phyloP scores from a whole-genome alignment of 805 yeast species.

The Groenewaldozyma tartarivorans region DNA sequence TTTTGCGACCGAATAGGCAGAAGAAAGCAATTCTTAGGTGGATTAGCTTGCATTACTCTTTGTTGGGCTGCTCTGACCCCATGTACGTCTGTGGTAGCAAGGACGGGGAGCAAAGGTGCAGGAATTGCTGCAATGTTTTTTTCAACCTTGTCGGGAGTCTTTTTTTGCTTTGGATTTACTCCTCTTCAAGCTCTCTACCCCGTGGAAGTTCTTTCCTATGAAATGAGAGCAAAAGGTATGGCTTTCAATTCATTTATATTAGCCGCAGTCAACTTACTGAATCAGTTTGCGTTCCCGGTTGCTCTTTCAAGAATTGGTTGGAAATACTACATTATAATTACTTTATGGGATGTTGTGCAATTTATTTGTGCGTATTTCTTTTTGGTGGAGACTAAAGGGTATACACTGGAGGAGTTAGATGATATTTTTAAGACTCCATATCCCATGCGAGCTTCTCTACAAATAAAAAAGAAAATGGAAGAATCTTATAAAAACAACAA shows the following conservation, averaged over 20 bases:
- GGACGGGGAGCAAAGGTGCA: slow-evolving; percentile 17
- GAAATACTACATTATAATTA: slow-evolving; percentile 27
- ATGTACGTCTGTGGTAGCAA: slow-evolving; percentile 31
- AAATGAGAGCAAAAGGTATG: slow-evolving; percentile 25
- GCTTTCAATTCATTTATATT: slow-evolving; percentile 22
- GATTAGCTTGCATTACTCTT: slow-evolving; percentile 17
- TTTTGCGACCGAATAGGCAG: slow-evolving; percentile 24
- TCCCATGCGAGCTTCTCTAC: slow-evolving; percentile 14
- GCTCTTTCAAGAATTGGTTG: slow-evolving; percentile 27
- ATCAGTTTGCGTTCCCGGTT: slow-evolving; percentile 19
- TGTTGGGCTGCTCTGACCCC: slow-evolving; percentile 26
- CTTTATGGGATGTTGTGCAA: slow-evolving; percentile 34
- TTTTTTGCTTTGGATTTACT: slow-evolving; percentile 26
- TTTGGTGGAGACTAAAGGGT: slow-evolving; percentile 68
- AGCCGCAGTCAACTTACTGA: slow-evolving; percentile 25
- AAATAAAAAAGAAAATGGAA: too few species aligned
- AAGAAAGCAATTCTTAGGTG: slow-evolving; percentile 20
- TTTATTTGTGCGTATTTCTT: slow-evolving; percentile 33
- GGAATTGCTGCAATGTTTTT: slow-evolving; percentile 13
- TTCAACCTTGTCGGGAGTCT: slow-evolving; percentile 11
- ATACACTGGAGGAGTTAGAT: slow-evolving; percentile 72
- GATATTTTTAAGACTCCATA: slow-evolving; percentile 32
- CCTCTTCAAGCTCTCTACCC: slow-evolving; percentile 32
- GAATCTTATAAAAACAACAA: too few species aligned
- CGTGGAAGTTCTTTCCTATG: slow-evolving; percentile 23